Evolutionary conservation across 345 rosid genomes (phyloP).

Genomic region (Linum tenue): DNA sequence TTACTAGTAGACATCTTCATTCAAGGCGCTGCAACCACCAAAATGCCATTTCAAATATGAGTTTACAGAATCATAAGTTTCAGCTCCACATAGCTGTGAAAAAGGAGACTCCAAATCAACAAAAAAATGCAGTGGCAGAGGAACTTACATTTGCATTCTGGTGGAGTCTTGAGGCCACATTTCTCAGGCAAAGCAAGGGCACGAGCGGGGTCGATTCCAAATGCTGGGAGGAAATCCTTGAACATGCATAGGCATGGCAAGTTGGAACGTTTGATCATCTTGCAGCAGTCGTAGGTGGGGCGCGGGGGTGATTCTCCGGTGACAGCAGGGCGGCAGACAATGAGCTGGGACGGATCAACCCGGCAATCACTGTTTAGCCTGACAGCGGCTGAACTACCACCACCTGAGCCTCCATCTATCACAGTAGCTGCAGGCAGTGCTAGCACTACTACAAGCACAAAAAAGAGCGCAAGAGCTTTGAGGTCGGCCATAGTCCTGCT

Average conservation of each 20-base stretch:
- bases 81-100: too few species aligned
- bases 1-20: not conserved
- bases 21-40: not conserved
- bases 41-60: too few species aligned
- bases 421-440: too few species aligned
- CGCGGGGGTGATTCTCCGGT: slow-evolving; percentile 34
- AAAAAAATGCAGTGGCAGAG: not conserved
- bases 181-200: slow-evolving; percentile 40
- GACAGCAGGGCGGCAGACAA: slow-evolving; percentile 38
- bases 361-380: slow-evolving; percentile 18
- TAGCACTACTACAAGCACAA: too few species aligned
- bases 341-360: slow-evolving; percentile 27
- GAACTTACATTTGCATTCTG: slow-evolving; percentile 24
- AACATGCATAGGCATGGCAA: slow-evolving; percentile 40
- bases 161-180: slow-evolving; percentile 34
- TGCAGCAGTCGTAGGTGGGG: slow-evolving; percentile 39
- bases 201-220: slow-evolving; percentile 33
- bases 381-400: not conserved
- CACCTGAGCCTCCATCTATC: too few species aligned
- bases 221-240: slow-evolving; percentile 32
- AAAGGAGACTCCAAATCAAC: too few species aligned
- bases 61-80: too few species aligned
- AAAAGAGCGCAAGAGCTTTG: too few species aligned
- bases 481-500: too few species aligned
- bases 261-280: slow-evolving; percentile 24